Conservation (phyloP, 108 stramenopile species). For the Pseudonitzschia delicatissima region DNA sequence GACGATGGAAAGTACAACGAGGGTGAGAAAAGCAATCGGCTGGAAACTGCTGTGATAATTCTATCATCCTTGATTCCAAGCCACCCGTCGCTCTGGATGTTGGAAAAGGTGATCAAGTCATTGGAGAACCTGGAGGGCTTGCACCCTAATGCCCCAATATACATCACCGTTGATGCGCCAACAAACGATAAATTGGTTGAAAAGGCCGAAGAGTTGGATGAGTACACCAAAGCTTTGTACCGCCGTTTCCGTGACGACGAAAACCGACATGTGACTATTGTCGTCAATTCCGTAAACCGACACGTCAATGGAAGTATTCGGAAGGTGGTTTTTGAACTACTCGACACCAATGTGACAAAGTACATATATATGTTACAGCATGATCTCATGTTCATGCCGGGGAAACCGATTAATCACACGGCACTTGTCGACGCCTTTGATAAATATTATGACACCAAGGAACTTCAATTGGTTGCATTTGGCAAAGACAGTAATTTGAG, state of each 20-base stretch:
- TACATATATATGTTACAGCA: background rate
- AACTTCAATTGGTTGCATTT: background rate
- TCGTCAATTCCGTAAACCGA: conserved; percentile 1
- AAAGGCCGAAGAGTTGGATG: conserved; percentile 1
- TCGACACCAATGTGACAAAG: conserved; percentile 1
- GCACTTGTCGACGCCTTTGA: background rate
- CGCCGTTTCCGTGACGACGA: background rate
- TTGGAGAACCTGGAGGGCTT: background rate
- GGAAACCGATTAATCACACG: background rate
- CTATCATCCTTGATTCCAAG: conserved; percentile 2
- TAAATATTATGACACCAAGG: background rate
- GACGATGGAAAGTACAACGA: background rate
- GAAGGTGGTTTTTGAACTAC: background rate
- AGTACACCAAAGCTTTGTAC: conserved; percentile 1
- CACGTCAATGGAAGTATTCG: conserved; percentile 2
- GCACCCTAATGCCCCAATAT: conserved; percentile 1
- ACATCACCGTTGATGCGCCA: background rate
- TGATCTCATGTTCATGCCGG: conserved; percentile 1
- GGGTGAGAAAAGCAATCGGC: background rate
- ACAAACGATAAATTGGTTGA: background rate
- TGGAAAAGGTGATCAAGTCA: conserved; percentile 1
- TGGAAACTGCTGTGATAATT: background rate
- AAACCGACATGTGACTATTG: background rate
- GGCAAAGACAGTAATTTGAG: background rate
- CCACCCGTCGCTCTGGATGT: background rate